Base-by-base conservation (phyloP, 352 stramenopile species). In the Pythium periplocum region DNA sequence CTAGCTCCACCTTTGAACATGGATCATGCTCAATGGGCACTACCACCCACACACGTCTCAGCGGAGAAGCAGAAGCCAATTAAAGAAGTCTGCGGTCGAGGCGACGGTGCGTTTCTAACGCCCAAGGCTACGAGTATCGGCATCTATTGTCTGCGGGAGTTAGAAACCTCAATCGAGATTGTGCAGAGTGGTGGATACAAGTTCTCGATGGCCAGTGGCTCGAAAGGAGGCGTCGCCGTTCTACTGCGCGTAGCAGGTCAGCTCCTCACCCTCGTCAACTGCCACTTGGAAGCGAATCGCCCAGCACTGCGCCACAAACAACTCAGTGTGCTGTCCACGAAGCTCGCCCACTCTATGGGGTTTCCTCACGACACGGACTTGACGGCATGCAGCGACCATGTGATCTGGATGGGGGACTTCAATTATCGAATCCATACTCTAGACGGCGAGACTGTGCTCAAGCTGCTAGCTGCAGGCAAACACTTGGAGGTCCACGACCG, bases 351-450 rank as follows among this genome's bases (percentile, higher is more conserved):
- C 3, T 62, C 73, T 0, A 62, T 91, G 42, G 66, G 55, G 0
- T 34, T 59, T 2, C 32, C 39, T 4, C 30, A 7, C 0, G 41
- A 66, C 47, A 49, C 46, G 30, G 65, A 78, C 34, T 45, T 93
- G 0, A 77, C 75, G 3, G 69, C 57, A 7, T 71, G 79, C 48
- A 89, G 83, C 33, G 71, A 89, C 51, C 78, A 93, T 48, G 68
- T 91, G 6, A 62, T 93, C 33, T 90, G 80, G 78, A 84, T 90
- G 67, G 83, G 83, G 2, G 80, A 93, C 58, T 80, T 93, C 38
- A 90, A 89, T 64, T 91, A 90, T 61, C 74, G 74, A 6, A 74
- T 88, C 51, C 61, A 80, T 33, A 66, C 57, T 4, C 59, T 85
- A 7, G 72, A 77, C 33, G 69, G 71, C 0, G 61, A 74, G 35